phyloP scores from a whole-genome alignment of 2,329 filamentous ascomycete genomes.

The Aspergillus sp. region DNA sequence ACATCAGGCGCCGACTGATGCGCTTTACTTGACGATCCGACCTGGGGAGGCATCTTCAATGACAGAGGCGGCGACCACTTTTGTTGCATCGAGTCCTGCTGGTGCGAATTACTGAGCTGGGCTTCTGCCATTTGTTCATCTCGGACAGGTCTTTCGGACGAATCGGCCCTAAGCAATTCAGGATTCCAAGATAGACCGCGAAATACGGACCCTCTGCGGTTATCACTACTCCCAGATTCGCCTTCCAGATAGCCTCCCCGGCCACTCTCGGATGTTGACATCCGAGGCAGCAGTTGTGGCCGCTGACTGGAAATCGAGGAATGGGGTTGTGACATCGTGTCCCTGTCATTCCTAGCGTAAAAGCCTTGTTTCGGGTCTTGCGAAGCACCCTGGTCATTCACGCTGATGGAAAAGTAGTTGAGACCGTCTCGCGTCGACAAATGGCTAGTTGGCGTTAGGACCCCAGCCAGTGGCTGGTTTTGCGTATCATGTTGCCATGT shows the following conservation, averaged over 20 bases:
- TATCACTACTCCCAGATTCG: conserved; percentile 14
- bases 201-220: conserved; percentile 12
- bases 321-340: conserved; percentile 55
- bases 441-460: too few species aligned
- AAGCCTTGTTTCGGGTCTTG: conserved; percentile 53
- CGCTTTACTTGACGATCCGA: neutral
- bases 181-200: conserved; percentile 13
- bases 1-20: neutral
- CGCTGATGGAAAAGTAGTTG: conserved; percentile 76
- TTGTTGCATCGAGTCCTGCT: neutral
- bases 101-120: neutral
- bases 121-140: too few species aligned
- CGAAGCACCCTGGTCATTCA: conserved; percentile 53
- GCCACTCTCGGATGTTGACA: conserved; percentile 78
- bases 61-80: neutral
- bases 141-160: neutral
- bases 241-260: conserved; percentile 51
- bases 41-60: neutral
- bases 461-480: conserved; percentile 11
- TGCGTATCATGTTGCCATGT: conserved; percentile 24
- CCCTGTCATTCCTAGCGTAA: conserved; percentile 65
- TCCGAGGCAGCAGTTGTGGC: conserved; percentile 39
- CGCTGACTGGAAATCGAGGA: conserved; percentile 47
- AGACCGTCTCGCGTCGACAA: conserved; percentile 45
- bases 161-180: conserved; percentile 1